Evolutionary conservation across 441 rosid genomes (phyloP).

Genomic region (Pelargonium australe): DNA sequence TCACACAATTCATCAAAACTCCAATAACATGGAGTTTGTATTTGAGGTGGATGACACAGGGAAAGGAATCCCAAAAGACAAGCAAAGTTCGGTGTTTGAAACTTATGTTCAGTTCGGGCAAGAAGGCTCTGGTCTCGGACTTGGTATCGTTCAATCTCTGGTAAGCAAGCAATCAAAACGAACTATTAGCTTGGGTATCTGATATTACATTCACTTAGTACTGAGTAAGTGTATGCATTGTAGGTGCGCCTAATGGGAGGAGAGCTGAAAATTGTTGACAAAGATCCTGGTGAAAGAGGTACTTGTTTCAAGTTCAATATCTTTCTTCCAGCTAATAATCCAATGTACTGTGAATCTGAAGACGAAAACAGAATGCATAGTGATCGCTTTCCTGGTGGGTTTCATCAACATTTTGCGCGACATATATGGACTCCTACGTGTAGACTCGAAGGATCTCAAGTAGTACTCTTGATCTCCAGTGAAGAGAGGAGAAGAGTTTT

Average conservation of each 20-base stretch:
- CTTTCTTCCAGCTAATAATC: constrained; percentile 23
- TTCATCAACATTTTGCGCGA: constrained; percentile 18
- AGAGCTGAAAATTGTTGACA: constrained; percentile 44
- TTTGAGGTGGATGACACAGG: constrained; percentile 59
- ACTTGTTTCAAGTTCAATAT: constrained; percentile 56
- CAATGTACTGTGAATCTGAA: background rate
- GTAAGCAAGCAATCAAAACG: constrained; percentile 18
- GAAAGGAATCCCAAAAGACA: constrained; percentile 48
- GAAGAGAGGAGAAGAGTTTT: constrained; percentile 39
- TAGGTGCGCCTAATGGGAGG: constrained; percentile 53
- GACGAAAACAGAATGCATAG: constrained; percentile 19
- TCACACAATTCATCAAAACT: constrained; percentile 24
- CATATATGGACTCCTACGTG: constrained; percentile 22
- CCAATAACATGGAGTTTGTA: constrained; percentile 31
- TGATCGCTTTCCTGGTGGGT: constrained; percentile 14
- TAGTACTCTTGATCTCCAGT: constrained; percentile 32
- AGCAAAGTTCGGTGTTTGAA: constrained; percentile 45
- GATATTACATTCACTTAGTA: too few species aligned
- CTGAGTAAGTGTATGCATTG: background rate
- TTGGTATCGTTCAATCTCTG: constrained; percentile 57
- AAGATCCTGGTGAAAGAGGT: constrained; percentile 46
- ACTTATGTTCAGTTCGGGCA: constrained; percentile 45
- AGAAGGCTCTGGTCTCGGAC: constrained; percentile 56
- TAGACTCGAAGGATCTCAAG: constrained; percentile 40
- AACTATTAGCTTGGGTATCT: too few species aligned